Evolutionary conservation across 176 grass and related monocot species (phyloP).

Genomic region (Eleusine indica): DNA sequence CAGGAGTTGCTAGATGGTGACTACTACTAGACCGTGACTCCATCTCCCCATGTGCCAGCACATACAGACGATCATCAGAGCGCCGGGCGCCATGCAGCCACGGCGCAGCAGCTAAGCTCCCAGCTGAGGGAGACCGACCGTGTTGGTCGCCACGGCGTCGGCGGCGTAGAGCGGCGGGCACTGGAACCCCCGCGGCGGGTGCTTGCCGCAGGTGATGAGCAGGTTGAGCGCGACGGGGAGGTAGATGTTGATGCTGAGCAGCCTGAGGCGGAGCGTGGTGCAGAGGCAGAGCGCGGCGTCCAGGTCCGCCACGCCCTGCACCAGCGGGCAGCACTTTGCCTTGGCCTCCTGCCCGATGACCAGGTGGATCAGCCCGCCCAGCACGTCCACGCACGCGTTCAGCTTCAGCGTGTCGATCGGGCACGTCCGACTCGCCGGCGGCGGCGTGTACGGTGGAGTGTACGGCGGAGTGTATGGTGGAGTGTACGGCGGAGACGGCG

Average conservation of each 20-base stretch:
- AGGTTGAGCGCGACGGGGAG: conserved; percentile 74
- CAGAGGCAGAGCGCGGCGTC: conserved; percentile 89
- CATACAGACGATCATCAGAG: background rate
- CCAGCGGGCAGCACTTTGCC: conserved; percentile 63
- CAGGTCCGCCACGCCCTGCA: conserved; percentile 73
- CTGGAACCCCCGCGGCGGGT: conserved; percentile 59
- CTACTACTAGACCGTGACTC: background rate
- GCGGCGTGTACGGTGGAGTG: conserved; percentile 12
- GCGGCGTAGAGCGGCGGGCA: conserved; percentile 56
- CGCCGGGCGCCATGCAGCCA: background rate
- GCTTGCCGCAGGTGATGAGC: conserved; percentile 75
- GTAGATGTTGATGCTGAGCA: conserved; percentile 71
- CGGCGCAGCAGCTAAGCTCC: background rate
- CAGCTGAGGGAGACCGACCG: background rate
- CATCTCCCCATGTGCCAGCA: background rate
- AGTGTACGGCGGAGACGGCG: background rate
- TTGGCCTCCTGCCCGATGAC: conserved; percentile 63
- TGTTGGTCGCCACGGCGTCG: background rate
- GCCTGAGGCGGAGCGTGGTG: conserved; percentile 60
- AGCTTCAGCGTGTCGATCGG: conserved; percentile 76
- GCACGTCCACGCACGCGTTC: conserved; percentile 81
- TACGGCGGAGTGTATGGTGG: conserved; percentile 31
- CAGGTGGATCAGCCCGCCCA: conserved; percentile 69
- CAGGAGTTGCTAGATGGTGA: background rate
- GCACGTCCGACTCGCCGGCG: conserved; percentile 43